Evolutionary conservation across 257 asterid genomes (phyloP).

Genomic region (Ajuga chamaepitys): DNA sequence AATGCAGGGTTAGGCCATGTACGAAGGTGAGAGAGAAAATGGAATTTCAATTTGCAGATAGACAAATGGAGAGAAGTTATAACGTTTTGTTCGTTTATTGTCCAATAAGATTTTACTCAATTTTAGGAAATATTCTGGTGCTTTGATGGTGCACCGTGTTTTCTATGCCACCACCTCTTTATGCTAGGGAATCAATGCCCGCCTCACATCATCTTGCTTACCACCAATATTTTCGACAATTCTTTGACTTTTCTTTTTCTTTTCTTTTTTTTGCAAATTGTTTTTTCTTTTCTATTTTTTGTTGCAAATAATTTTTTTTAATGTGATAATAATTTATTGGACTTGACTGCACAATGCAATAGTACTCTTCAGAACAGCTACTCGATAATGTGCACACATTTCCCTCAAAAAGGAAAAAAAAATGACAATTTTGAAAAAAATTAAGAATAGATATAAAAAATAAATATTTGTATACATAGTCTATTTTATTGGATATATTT

Average conservation of each 20-base stretch:
- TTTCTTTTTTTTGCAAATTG: not conserved
- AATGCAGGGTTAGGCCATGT: conserved; percentile 10
- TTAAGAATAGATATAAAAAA: no score
- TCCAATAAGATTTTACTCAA: conserved; percentile 19
- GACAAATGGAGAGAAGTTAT: conserved; percentile 18
- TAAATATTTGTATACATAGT: no score
- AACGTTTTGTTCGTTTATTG: conserved; percentile 22
- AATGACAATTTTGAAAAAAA: no score
- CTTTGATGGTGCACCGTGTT: conserved; percentile 13
- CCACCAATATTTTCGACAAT: not conserved
- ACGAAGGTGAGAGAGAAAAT: conserved; percentile 7
- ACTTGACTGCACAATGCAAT: no score
- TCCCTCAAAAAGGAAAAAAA: no score
- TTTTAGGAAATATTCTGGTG: conserved; percentile 26
- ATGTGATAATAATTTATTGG: no score
- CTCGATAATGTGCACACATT: no score
- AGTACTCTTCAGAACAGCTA: no score
- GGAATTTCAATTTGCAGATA: conserved; percentile 9
- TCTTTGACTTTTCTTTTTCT: not conserved
- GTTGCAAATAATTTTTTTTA: no score
- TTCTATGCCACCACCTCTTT: not conserved
- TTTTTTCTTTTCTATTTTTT: not conserved
- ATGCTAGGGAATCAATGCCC: conserved; percentile 14
- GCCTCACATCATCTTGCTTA: conserved; percentile 5
- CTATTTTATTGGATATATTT: no score